Conservation (phyloP, 768 basidiomycete species). For the Mycena rosella region DNA sequence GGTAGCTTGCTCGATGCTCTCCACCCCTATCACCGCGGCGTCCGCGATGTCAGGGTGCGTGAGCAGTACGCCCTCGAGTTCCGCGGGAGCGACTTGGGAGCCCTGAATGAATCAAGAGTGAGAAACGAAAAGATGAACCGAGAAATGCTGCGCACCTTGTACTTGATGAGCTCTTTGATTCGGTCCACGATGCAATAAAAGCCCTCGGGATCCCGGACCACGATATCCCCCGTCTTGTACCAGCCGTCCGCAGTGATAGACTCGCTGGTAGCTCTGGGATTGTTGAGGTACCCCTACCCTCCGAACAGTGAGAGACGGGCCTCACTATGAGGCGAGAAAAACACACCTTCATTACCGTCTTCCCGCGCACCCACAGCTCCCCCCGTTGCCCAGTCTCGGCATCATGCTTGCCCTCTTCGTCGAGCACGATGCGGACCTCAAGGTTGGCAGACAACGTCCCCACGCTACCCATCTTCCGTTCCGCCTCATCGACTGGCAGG, state of each 20-base stretch:
- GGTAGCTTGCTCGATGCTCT: conserved; percentile 62
- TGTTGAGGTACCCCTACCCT: conserved; percentile 61
- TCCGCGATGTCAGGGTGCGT: conserved; percentile 68
- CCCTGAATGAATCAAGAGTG: too few relatives aligned
- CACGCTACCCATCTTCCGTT: conserved; percentile 56
- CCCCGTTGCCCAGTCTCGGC: conserved; percentile 50
- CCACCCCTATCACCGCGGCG: conserved; percentile 69
- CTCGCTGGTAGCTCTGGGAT: conserved; percentile 61
- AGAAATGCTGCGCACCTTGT: conserved; percentile 44
- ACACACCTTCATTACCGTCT: conserved; percentile 65
- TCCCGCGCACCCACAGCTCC: conserved; percentile 71
- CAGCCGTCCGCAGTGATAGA: conserved; percentile 67
- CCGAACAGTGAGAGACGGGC: too few relatives aligned
- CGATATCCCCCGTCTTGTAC: conserved; percentile 77
- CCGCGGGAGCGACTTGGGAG: conserved; percentile 40
- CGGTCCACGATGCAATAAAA: conserved; percentile 65
- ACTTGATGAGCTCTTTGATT: conserved; percentile 51
- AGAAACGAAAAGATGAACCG: too few relatives aligned
- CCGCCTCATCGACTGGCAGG: conserved; percentile 44
- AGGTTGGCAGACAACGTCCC: conserved; percentile 67
- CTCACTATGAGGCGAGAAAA: too few relatives aligned
- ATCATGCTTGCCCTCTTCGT: conserved; percentile 50
- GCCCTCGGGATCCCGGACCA: conserved; percentile 60
- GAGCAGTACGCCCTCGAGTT: conserved; percentile 67
- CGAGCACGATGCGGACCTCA: conserved; percentile 64